These are phyloP conservation scores for Silene conica DNA, from an alignment of 148 eudicot species.

Conservation along the genomic window DNA sequence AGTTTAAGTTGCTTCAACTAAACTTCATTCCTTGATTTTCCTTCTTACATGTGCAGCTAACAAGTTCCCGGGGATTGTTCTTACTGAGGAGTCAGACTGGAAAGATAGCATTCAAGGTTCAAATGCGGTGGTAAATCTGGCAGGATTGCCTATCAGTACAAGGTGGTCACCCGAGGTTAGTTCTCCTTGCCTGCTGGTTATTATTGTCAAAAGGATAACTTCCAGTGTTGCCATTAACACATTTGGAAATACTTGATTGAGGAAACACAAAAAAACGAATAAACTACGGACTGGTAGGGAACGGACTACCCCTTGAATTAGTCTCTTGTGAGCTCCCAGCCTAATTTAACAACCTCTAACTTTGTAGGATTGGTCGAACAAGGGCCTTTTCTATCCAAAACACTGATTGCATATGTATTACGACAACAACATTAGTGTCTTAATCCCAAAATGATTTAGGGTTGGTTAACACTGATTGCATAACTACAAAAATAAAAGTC, in stretches of 20 bases:
- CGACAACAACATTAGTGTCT: too few relatives aligned
- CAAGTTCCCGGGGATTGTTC: slow-evolving; percentile 82
- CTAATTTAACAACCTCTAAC: background rate
- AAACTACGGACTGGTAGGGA: background rate
- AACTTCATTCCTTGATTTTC: background rate
- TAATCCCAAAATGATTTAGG: too few relatives aligned
- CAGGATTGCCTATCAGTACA: slow-evolving; percentile 93
- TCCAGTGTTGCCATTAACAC: background rate
- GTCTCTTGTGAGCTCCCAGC: background rate
- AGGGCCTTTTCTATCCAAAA: background rate
- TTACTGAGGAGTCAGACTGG: slow-evolving; percentile 89
- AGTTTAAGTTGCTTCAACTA: background rate
- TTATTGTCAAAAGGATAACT: background rate
- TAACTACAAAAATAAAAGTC: background rate
- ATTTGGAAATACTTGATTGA: background rate
- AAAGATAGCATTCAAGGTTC: slow-evolving; percentile 78
- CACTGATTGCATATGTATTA: background rate
- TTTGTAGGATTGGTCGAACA: background rate
- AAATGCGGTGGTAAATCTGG: slow-evolving; percentile 88
- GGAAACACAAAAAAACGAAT: background rate
- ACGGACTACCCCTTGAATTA: background rate
- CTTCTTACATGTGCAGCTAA: slow-evolving; percentile 37
- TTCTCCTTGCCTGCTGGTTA: slow-evolving; percentile 6
- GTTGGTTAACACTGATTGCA: too few relatives aligned
- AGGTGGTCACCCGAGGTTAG: slow-evolving; percentile 98